These are phyloP conservation scores for Suillus placidus DNA, from an alignment of 768 basidiomycete species.

Conservation along the genomic window DNA sequence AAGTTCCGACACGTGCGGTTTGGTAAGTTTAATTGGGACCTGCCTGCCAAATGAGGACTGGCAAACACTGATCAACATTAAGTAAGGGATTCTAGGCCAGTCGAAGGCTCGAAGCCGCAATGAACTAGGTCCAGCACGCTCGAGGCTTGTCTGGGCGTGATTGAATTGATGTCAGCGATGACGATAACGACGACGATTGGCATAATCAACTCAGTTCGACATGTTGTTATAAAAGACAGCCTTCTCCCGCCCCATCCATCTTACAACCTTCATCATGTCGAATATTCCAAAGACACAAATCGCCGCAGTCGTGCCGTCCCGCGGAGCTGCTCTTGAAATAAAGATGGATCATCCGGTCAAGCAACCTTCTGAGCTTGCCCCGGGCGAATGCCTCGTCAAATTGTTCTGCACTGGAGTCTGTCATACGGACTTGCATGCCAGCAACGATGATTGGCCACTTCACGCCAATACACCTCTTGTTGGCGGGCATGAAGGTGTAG, in stretches of 20 bases:
- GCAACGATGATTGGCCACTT: constrained; percentile 80
- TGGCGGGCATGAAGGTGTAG: constrained; percentile 87
- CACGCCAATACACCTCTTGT: constrained; percentile 66
- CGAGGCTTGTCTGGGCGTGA: neutral
- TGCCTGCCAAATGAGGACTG: too few relatives aligned
- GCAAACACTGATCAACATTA: too few relatives aligned
- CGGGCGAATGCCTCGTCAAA: constrained; percentile 77
- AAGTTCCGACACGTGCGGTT: too few relatives aligned
- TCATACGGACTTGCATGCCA: constrained; percentile 82
- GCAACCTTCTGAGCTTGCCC: constrained; percentile 54
- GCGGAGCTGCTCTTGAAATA: constrained; percentile 36
- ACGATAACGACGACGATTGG: too few relatives aligned
- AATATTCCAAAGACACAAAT: constrained; percentile 45
- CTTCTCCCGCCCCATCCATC: too few relatives aligned
- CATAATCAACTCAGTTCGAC: too few relatives aligned
- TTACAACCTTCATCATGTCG: constrained; percentile 12
- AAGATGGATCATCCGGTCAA: constrained; percentile 56
- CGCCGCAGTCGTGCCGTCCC: constrained; percentile 42
- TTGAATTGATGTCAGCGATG: neutral
- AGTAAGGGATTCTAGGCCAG: too few relatives aligned
- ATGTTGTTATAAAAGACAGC: too few relatives aligned
- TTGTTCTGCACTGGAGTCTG: constrained; percentile 82
- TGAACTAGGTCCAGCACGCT: neutral
- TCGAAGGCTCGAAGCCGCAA: neutral
- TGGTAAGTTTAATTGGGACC: too few relatives aligned